Percentiles rank a stretch among this genome's conserved stretches.
phyloP scores from a whole-genome alignment of 75 land plant species.

The Sequoia sempervirens region DNA sequence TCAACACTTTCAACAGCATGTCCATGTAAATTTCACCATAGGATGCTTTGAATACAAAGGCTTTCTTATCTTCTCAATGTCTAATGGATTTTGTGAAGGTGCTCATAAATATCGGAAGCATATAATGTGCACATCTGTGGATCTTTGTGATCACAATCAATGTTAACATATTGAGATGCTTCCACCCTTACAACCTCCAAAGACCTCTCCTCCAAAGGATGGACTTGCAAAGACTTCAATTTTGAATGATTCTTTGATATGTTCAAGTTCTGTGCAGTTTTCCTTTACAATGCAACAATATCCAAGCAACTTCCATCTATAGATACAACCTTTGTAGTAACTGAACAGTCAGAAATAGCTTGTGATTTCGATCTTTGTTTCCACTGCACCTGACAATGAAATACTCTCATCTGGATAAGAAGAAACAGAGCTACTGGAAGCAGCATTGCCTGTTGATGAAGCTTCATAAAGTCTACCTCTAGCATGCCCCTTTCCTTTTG shows the following conservation, averaged over 20 bases:
- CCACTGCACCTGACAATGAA: neutral
- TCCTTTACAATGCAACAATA: neutral
- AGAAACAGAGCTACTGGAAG: no score
- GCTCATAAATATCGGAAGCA: slow-evolving; percentile 61
- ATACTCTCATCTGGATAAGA: no score
- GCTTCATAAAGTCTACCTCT: no score
- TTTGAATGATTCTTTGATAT: slow-evolving; percentile 5
- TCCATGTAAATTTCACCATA: slow-evolving; percentile 81
- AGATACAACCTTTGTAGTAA: neutral
- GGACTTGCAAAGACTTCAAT: slow-evolving; percentile 4
- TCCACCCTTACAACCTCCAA: neutral
- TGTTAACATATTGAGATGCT: slow-evolving; percentile 23
- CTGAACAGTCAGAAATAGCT: neutral
- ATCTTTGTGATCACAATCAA: slow-evolving; percentile 52
- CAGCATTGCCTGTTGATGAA: no score
- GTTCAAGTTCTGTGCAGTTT: neutral
- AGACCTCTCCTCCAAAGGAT: slow-evolving; percentile 1
- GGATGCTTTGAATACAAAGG: slow-evolving; percentile 82
- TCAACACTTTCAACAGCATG: slow-evolving; percentile 65
- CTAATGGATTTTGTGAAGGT: no score
- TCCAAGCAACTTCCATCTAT: neutral
- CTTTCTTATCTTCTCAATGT: slow-evolving; percentile 41
- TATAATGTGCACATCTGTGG: slow-evolving; percentile 72
- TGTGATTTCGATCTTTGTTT: neutral
- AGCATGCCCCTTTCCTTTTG: no score